Evolutionary conservation across 345 rosid genomes (phyloP).

Genomic region (Arabidopsis suecica): DNA sequence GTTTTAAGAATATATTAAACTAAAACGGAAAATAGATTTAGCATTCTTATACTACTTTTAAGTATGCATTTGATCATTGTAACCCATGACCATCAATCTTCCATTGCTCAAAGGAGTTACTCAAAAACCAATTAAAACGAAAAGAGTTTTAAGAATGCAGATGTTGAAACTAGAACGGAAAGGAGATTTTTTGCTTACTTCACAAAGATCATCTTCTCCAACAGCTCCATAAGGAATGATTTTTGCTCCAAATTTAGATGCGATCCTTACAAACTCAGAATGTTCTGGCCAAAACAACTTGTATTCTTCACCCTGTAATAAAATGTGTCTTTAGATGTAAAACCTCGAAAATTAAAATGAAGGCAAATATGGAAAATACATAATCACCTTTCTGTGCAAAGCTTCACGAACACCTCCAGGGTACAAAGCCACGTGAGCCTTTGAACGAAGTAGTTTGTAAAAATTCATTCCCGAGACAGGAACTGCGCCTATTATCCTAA

Average conservation of each 20-base stretch:
- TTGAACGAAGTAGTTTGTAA: slow-evolving; percentile 66
- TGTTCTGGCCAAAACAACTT: slow-evolving; percentile 78
- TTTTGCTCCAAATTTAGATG: slow-evolving; percentile 77
- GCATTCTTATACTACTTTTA: too few species aligned
- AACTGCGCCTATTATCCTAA: slow-evolving; percentile 64
- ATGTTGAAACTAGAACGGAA: neutral
- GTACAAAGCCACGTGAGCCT: slow-evolving; percentile 65
- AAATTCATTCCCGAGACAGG: slow-evolving; percentile 67
- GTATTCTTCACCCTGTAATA: slow-evolving; percentile 70
- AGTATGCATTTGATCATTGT: neutral
- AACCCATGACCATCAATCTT: neutral
- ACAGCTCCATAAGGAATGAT: slow-evolving; percentile 73
- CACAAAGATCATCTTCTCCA: slow-evolving; percentile 78
- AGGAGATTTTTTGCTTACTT: slow-evolving; percentile 54
- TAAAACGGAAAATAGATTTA: neutral
- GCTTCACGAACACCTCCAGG: slow-evolving; percentile 88
- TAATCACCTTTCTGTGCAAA: slow-evolving; percentile 62
- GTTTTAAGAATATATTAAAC: neutral
- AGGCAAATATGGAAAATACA: slow-evolving; percentile 8
- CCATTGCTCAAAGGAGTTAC: neutral
- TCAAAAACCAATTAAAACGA: neutral
- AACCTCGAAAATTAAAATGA: slow-evolving; percentile 27
- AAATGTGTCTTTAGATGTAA: neutral
- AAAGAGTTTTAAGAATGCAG: too few species aligned
- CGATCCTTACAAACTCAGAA: slow-evolving; percentile 74